Base-by-base conservation (phyloP, 345 rosid species). In the Rhizophora apiculata region DNA sequence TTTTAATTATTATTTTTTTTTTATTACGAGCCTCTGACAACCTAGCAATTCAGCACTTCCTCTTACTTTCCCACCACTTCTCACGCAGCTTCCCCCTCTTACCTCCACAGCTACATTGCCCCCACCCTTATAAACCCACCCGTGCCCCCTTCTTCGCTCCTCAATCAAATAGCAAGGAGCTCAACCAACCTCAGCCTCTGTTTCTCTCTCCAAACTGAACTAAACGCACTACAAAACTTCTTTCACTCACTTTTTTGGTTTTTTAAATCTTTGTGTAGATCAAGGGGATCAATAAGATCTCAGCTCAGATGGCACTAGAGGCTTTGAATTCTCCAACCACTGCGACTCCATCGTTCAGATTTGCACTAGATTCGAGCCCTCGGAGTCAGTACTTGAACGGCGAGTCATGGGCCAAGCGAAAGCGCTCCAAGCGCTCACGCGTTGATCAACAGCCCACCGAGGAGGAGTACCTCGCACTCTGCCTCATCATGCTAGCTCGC, bases 301-400 rank as follows among this genome's bases (percentile, higher is more conserved):
- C 8, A 3, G 27, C 5, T 19, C 8, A 3, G 27, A 84, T 84
- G 90, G 88, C 87, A 36, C 83, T 86, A 1, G 86, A 84, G 74
- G 80, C 87, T 22, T 78, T 88, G 8, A 84, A 77, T 71, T 88
- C 93, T 61, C 90, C 84, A 0, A 84, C 84, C 27, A 29, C 90
- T 30, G 66, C 68, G 2, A 43, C 82, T 51, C 69, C 85, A 15
- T 77, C 84, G 67, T 76, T 82, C 53, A 85, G 52, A 30, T 79
- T 65, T 27, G 82, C 76, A 43, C 49, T 3, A 16, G 83, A 80
- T 56, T 43, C 49, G 18, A 3, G 49, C 70, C 34, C 60, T 32
- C 49, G 3, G 16, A n/a, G 65, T 57, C 67, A 61, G 52, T 48
- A 9, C 49, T 16, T 59, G 6, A 24, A 22, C 5, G 48, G 65